phyloP scores from a whole-genome alignment of 257 asterid species.

The Gentiana straminea region DNA sequence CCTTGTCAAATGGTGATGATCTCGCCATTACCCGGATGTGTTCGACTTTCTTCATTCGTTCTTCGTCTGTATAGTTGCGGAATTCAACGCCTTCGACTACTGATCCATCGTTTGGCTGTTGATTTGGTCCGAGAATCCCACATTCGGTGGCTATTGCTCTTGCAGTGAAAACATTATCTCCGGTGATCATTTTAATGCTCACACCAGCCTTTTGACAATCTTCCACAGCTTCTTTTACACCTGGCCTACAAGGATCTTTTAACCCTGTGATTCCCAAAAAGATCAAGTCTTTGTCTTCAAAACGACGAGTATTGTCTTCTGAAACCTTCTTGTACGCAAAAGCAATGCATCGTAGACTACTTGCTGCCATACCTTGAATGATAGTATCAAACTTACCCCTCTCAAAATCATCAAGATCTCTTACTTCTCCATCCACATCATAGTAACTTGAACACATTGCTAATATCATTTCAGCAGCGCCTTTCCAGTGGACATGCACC shows the following conservation, averaged over 20 bases:
- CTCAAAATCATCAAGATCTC: constrained; percentile 12
- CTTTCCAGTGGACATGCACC: constrained; percentile 60
- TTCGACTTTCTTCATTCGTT: constrained; percentile 45
- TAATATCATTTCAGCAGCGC: constrained; percentile 71
- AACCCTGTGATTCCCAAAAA: constrained; percentile 54
- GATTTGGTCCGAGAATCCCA: constrained; percentile 37
- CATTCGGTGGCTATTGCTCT: constrained; percentile 67
- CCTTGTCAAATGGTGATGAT: constrained; percentile 73
- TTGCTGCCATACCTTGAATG: constrained; percentile 62
- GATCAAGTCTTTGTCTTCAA: constrained; percentile 26
- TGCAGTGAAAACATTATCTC: constrained; percentile 69
- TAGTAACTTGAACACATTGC: constrained; percentile 44
- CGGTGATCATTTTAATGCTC: constrained; percentile 62
- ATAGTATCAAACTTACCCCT: constrained; percentile 19
- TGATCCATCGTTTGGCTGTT: constrained; percentile 10
- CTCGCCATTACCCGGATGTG: constrained; percentile 57
- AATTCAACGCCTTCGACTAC: constrained; percentile 63
- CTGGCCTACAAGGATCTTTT: constrained; percentile 60
- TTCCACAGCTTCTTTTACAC: constrained; percentile 50
- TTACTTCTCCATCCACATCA: constrained; percentile 31
- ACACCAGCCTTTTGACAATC: constrained; percentile 60
- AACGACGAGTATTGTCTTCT: constrained; percentile 7
- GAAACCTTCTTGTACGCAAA: constrained; percentile 42
- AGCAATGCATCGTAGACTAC: constrained; percentile 63
- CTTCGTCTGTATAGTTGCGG: constrained; percentile 45